Evolutionary conservation across 2,329 filamentous ascomycete genomes (phyloP).

Genomic region (Diaporthe eres): DNA sequence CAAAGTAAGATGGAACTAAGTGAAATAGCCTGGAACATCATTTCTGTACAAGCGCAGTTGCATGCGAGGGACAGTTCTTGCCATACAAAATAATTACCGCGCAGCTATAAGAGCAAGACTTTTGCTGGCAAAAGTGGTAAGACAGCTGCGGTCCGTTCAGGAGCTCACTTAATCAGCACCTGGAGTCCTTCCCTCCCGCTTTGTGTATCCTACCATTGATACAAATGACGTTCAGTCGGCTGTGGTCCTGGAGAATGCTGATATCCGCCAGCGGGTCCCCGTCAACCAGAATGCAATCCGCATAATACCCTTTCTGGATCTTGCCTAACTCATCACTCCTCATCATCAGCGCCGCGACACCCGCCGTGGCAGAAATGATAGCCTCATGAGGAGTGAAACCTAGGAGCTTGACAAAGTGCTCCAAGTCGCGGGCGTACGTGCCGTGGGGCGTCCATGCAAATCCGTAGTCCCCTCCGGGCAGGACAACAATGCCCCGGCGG

Average conservation of each 20-base stretch:
- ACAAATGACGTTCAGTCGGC: constrained; percentile 59
- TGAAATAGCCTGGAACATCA: too few relatives aligned
- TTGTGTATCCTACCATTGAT: constrained; percentile 64
- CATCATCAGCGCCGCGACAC: constrained; percentile 58
- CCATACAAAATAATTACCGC: too few relatives aligned
- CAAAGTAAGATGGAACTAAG: too few relatives aligned
- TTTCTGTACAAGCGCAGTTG: not conserved
- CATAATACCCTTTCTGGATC: constrained; percentile 57
- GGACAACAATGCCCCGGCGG: constrained; percentile 58
- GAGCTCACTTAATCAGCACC: not conserved
- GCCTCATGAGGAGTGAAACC: constrained; percentile 60
- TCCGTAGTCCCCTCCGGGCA: constrained; percentile 63
- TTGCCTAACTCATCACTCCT: constrained; percentile 56
- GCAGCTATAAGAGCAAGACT: too few relatives aligned
- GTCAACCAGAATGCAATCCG: constrained; percentile 61
- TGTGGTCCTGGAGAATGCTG: constrained; percentile 57
- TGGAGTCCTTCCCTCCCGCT: constrained; percentile 3
- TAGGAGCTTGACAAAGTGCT: constrained; percentile 60
- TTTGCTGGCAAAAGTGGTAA: not conserved
- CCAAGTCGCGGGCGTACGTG: constrained; percentile 62
- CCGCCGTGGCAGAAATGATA: constrained; percentile 59
- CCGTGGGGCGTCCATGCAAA: constrained; percentile 64
- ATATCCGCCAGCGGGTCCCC: constrained; percentile 60
- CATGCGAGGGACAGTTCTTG: not conserved
- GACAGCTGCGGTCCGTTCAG: too few relatives aligned